Base-by-base conservation (phyloP, 2,329 filamentous ascomycete species). In the Pseudogymnoascus sp. region DNA sequence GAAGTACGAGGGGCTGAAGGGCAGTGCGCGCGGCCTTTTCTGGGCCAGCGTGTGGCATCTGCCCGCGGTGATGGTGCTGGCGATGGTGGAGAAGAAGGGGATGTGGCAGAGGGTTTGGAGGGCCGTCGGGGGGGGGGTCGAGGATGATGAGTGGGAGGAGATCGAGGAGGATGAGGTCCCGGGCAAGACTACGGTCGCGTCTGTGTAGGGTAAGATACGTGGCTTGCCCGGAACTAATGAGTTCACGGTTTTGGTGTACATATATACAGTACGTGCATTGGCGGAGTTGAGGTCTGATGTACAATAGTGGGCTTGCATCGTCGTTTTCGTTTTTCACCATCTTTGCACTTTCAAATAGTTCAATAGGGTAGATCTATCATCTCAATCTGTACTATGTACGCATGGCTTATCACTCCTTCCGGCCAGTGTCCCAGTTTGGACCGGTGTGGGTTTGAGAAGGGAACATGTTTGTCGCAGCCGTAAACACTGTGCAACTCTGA, bases 1-100 rank as follows among this genome's bases (percentile, higher is more conserved):
- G 88, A 84, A 83, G 67, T 79, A 85, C 28, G 85, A 92, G 71
- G 93, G 93, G 11, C 84, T 88, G 67, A 87, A 88, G 70, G 93
- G 93, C 1, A 91, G 85, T 16, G 93, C 95, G 1, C 84, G 92
- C 64, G 88, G 89, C 0, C 76, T 99, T 62, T 99, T 99, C 76
- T 99, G 95, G 95, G 93, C 95, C 1, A 96, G 92, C 75, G 92
- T 99, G 8, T 98, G 93, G 95, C 93, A 97, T 78, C 76, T 99
- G 60, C 95, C 95, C 0, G 89, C 89, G 25, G 83, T 98, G 45
- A 86, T 99, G 81, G 92, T 97, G 57, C 79, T 97, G 66, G 93
- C 92, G 2, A 88, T 98, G 76, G 84, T 90, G 63, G 91, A 96
- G 77, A 99, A 99, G 83, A 96, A 92, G 78, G 93, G 93, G 0